Evolutionary conservation across 1,284 basidiomycete genomes (phyloP).

Genomic region (Fomitopsis pinicola): DNA sequence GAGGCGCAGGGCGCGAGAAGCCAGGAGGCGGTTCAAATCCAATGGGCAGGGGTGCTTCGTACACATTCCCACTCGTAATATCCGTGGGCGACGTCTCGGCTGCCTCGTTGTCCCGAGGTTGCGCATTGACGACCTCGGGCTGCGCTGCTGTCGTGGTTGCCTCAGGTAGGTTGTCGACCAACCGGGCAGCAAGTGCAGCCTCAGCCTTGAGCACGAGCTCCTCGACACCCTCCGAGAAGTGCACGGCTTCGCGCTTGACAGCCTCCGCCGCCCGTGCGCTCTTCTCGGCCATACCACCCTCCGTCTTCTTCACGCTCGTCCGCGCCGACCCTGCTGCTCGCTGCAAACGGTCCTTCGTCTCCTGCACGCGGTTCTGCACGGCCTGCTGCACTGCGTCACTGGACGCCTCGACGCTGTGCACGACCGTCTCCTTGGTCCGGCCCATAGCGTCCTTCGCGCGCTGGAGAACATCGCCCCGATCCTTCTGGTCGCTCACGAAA

Average conservation of each 20-base stretch:
- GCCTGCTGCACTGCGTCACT: constrained; percentile 33
- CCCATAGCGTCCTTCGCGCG: constrained; percentile 34
- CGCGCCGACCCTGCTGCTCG: constrained; percentile 44
- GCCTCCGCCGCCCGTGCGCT: constrained; percentile 38
- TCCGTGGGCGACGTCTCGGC: constrained; percentile 17
- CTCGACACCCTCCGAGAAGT: constrained; percentile 59
- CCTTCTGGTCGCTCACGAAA: constrained; percentile 20
- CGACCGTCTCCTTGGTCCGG: constrained; percentile 30
- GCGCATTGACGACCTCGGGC: constrained; percentile 24
- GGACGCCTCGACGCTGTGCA: constrained; percentile 17
- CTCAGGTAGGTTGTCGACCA: constrained; percentile 26
- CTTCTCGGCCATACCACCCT: constrained; percentile 35
- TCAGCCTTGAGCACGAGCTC: constrained; percentile 69
- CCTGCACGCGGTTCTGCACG: constrained; percentile 33
- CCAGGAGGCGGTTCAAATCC: constrained; percentile 92
- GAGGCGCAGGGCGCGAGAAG: constrained; percentile 55
- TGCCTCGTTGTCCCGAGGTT: constrained; percentile 14
- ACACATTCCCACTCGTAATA: constrained; percentile 43
- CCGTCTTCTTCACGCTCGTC: constrained; percentile 42
- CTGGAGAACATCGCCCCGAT: constrained; percentile 26
- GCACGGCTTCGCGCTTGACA: constrained; percentile 43
- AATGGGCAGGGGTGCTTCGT: constrained; percentile 74
- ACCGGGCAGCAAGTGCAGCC: constrained; percentile 51
- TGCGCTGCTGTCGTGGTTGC: constrained; percentile 30
- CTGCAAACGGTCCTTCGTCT: constrained; percentile 46